Evolutionary conservation across 495 filamentous ascomycete species (phyloP).

Genomic region (Aspergillus conjunctus): DNA sequence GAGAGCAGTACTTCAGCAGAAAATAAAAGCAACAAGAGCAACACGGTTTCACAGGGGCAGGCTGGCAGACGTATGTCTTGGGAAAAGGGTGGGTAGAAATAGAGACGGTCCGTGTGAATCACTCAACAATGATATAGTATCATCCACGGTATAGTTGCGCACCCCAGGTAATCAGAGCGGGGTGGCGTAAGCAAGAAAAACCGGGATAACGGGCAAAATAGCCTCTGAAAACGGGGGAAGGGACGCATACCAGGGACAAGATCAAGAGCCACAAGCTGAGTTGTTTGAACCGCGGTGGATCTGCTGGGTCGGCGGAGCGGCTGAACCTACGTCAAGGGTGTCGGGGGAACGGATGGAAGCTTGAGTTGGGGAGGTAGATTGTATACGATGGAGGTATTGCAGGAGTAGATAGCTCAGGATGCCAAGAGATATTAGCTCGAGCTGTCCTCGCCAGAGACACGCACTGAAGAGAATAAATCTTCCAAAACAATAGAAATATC

Average conservation of each 20-base stretch:
- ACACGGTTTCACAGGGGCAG: conserved; percentile 3
- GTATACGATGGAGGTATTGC: conserved; percentile 8
- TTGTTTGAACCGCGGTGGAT: conserved; percentile 21
- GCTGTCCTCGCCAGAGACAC: neutral
- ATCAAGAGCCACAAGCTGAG: conserved; percentile 12
- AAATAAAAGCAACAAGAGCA: conserved; percentile 1
- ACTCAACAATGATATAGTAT: conserved; percentile 8
- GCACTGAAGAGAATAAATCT: neutral
- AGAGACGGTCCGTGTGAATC: neutral
- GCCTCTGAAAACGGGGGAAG: conserved; percentile 25
- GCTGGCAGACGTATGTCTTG: neutral
- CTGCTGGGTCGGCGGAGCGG: conserved; percentile 20
- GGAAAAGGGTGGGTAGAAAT: neutral
- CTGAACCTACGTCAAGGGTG: conserved; percentile 23
- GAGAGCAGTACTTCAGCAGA: conserved; percentile 2
- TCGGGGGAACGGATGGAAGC: conserved; percentile 46
- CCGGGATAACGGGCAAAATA: conserved; percentile 25
- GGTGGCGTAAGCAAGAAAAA: conserved; percentile 16
- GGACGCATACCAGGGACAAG: conserved; percentile 26
- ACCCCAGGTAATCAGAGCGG: conserved; percentile 20
- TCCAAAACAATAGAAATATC: neutral
- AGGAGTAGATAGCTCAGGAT: conserved; percentile 21
- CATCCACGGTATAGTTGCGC: conserved; percentile 13
- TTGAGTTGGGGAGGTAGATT: conserved; percentile 19
- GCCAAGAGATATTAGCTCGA: conserved; percentile 18